Evolutionary conservation across 202 grass and related monocot species (phyloP).

Genomic region (Schoenoplectus tabernaemontani): DNA sequence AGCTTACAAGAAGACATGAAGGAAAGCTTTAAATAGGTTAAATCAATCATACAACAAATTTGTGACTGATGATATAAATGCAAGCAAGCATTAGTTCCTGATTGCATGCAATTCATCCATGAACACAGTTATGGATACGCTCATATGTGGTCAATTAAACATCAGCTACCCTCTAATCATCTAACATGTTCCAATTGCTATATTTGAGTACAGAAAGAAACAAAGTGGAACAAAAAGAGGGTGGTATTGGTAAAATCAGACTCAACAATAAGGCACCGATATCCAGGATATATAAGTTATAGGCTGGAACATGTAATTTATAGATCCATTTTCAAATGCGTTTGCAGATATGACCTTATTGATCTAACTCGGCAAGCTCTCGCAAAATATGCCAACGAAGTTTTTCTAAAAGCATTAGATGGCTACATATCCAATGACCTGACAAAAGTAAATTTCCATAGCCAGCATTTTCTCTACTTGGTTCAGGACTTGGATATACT

Average conservation of each 20-base stretch:
- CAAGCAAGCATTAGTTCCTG: not conserved
- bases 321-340: not conserved
- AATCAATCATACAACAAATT: not conserved
- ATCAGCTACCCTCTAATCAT: not conserved
- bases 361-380: slow-evolving; percentile 80
- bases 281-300: not conserved
- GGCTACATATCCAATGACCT: slow-evolving; percentile 40
- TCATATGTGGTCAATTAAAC: not conserved
- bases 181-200: not conserved
- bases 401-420: slow-evolving; percentile 52
- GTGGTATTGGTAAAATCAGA: not conserved
- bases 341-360: slow-evolving; percentile 64
- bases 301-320: not conserved
- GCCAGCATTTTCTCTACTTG: slow-evolving; percentile 46
- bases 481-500: slow-evolving; percentile 55
- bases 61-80: not conserved
- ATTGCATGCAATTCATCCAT: not conserved
- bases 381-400: slow-evolving; percentile 67
- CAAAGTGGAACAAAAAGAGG: not conserved
- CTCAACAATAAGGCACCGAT: not conserved
- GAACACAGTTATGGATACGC: not conserved
- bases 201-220: not conserved
- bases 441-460: slow-evolving; percentile 35
- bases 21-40: not conserved
- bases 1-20: not conserved